A percentile compares a stretch with the other conserved stretches of the same genome.
phyloP scores from a whole-genome alignment of 208 protist genomes.

The Acanthamoeba castellanii region DNA sequence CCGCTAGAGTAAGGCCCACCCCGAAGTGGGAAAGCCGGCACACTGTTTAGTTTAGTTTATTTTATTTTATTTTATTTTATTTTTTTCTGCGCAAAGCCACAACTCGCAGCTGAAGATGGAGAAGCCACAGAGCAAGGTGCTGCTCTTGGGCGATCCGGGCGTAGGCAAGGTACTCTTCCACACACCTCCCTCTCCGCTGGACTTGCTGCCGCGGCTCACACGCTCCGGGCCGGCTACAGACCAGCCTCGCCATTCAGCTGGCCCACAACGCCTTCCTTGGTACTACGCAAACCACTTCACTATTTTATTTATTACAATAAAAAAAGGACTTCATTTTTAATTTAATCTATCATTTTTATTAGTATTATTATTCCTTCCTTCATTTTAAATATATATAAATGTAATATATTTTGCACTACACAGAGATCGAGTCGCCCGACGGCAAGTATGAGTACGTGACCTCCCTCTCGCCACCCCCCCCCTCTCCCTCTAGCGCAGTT shows the following conservation, averaged over 20 bases:
- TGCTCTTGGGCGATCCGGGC: not conserved
- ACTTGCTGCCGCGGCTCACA: not conserved
- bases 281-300: not conserved
- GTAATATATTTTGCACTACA: not conserved
- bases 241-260: conserved; percentile 3
- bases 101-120: not conserved
- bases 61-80: not conserved
- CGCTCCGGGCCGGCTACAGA: not conserved
- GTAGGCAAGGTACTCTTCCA: not conserved
- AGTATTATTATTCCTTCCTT: too few relatives aligned
- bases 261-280: conserved; percentile 25
- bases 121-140: not conserved
- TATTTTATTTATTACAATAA: not conserved
- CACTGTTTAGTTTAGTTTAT: too few relatives aligned
- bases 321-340: not conserved
- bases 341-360: not conserved
- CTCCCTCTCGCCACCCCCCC: not conserved
- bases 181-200: not conserved
- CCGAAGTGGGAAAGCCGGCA: too few relatives aligned
- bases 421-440: conserved; percentile 1
- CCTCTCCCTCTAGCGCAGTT: not conserved
- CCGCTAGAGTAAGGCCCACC: too few relatives aligned
- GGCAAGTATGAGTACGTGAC: not conserved
- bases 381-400: not conserved
- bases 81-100: not conserved